Evolutionary conservation across 108 stramenopile species (phyloP).

Genomic region (Aurantiochytrium sp.): DNA sequence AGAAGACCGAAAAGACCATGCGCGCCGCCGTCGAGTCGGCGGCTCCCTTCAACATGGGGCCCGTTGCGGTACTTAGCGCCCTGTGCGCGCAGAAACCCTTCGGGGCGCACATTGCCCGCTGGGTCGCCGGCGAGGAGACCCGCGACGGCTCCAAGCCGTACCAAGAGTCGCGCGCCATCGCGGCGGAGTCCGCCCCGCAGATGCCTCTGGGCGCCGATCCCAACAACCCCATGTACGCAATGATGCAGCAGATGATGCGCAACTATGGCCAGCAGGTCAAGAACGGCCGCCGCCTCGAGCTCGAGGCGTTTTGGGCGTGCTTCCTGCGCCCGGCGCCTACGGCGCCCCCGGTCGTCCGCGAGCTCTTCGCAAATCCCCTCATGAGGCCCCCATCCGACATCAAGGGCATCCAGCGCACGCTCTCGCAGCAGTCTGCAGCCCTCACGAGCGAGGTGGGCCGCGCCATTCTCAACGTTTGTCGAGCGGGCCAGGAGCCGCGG

Average conservation of each 20-base stretch:
- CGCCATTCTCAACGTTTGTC: background rate
- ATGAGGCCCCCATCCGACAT: background rate
- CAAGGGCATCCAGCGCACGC: background rate
- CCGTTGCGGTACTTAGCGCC: background rate
- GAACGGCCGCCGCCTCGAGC: background rate
- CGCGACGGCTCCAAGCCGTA: background rate
- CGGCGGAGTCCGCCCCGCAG: background rate
- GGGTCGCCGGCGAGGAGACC: background rate
- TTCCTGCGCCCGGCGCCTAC: background rate
- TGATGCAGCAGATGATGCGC: slow-evolving; percentile 1
- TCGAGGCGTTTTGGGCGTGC: background rate
- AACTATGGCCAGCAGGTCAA: background rate
- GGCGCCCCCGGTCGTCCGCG: background rate
- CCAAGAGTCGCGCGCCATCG: background rate
- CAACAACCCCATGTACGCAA: background rate
- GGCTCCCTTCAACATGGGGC: background rate
- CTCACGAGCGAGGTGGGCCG: background rate
- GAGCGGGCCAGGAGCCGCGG: background rate
- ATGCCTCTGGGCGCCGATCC: background rate
- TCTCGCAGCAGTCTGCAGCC: background rate
- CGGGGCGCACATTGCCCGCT: background rate
- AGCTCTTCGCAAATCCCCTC: background rate
- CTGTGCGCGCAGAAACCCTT: slow-evolving; percentile 19
- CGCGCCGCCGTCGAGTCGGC: background rate
- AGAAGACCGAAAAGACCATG: background rate